Evolutionary conservation across 2,329 filamentous ascomycete genomes (phyloP).

Genomic region (Bisporella sp.): DNA sequence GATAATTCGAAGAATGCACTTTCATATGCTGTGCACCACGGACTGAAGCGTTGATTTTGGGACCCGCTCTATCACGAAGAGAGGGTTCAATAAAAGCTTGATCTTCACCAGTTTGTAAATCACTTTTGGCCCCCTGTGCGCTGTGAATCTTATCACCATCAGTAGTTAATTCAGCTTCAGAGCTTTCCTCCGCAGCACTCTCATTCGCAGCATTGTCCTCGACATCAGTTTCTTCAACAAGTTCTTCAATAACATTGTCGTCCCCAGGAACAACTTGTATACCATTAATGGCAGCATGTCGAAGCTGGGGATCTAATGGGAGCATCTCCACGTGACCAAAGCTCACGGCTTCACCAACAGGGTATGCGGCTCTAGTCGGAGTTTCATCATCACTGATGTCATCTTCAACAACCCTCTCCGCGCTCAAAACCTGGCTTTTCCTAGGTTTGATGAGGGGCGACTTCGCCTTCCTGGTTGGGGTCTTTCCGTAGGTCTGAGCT

Average conservation of each 20-base stretch:
- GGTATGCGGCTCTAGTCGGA: neutral
- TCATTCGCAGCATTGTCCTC: neutral
- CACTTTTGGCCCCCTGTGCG: too few species aligned
- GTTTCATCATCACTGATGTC: neutral
- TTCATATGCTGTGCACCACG: too few species aligned
- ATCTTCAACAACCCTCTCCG: constrained; percentile 1
- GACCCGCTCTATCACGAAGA: too few species aligned
- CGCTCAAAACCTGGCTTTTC: neutral
- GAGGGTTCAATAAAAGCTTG: too few species aligned
- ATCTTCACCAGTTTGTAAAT: too few species aligned
- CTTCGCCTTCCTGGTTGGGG: neutral
- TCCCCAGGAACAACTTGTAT: neutral
- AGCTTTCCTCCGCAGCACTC: too few species aligned
- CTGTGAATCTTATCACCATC: too few species aligned
- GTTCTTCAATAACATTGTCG: neutral
- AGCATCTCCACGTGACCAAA: neutral
- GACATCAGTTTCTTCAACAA: neutral
- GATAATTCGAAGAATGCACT: too few species aligned
- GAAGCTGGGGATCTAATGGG: neutral
- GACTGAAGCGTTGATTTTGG: too few species aligned
- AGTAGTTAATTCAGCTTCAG: too few species aligned
- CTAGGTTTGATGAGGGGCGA: neutral
- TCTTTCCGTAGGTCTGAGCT: neutral
- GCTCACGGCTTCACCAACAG: neutral
- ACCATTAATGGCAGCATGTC: neutral